Evolutionary conservation across 768 basidiomycete species (phyloP).

Genomic region (Boletus sp.): DNA sequence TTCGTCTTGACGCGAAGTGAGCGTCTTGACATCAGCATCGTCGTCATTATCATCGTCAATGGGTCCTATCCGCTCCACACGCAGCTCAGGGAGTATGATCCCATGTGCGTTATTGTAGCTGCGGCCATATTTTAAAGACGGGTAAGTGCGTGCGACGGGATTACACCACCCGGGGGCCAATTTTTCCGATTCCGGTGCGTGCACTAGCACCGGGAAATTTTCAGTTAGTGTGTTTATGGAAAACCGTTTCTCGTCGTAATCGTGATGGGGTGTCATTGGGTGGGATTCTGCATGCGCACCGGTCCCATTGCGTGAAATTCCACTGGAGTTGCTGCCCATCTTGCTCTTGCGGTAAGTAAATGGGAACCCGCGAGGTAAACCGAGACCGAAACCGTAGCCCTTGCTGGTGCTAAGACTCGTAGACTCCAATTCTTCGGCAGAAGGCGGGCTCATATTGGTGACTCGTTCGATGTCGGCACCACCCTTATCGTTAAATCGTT

Average conservation of each 20-base stretch:
- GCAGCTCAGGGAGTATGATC: slow-evolving; percentile 24
- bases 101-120: slow-evolving; percentile 8
- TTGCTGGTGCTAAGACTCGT: slow-evolving; percentile 31
- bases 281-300: slow-evolving; percentile 18
- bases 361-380: slow-evolving; percentile 27
- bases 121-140: slow-evolving; percentile 11
- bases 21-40: slow-evolving; percentile 32
- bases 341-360: slow-evolving; percentile 28
- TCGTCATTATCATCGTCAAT: slow-evolving; percentile 21
- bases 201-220: slow-evolving; percentile 12
- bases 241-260: slow-evolving; percentile 29
- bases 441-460: slow-evolving; percentile 6
- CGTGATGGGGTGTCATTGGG: slow-evolving; percentile 20
- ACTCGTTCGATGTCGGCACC: slow-evolving; percentile 11
- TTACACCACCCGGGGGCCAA: slow-evolving; percentile 33
- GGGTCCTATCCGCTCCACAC: slow-evolving; percentile 7
- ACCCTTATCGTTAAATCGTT: neutral
- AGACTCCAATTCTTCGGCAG: slow-evolving; percentile 26
- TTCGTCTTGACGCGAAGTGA: slow-evolving; percentile 31
- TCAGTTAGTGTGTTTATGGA: slow-evolving; percentile 26
- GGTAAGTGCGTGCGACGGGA: slow-evolving; percentile 17
- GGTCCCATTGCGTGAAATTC: slow-evolving; percentile 10
- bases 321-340: slow-evolving; percentile 19
- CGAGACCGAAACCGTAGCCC: slow-evolving; percentile 35
- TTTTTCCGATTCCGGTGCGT: slow-evolving; percentile 32